Evolutionary conservation across 768 basidiomycete species (phyloP), one percentile per base, ranked within the genome.

Genomic region (Cystofilobasidium ferigula): DNA sequence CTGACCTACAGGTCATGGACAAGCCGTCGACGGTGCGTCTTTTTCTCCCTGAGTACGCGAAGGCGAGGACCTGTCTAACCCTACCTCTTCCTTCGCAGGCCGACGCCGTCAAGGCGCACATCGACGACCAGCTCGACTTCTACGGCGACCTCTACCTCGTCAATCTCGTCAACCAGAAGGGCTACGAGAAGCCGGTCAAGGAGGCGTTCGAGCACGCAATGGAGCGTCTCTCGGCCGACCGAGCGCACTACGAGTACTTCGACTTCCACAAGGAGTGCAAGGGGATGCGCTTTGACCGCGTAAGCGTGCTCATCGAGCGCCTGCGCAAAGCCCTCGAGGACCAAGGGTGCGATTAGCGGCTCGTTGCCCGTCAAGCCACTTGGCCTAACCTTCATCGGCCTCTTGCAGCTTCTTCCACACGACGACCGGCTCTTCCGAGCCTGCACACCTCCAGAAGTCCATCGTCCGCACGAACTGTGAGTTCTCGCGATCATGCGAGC

Each of bases 261-360:
- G 95, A 99, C 73, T 99, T 99, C 79, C 94, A 97, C 75, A 85
- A 82, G 67, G 92, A 98, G 76, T 97, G 93, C 80, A 87, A 84
- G 74, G 81, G 87, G 57, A 88, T 98, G 86, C 85, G 89, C 48
- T 99, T 91, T 85, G 90, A 99, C 74, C 83, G 91, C 60, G 89
- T 99, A 69, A 83, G 83, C 63, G 75, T 92, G 20, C 80, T 99
- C 43, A 82, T 93, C 48, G 88, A 90, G 69, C 79, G 81, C 61
- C 74, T 97, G 59, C 81, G 85, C 13, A 62, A 68, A 6, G 70
- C 71, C 7, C 58, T 77, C 69, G 82, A 86, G 35, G 86, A 67
- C 22, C 65, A 67, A 35, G 65, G 65, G 65, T 67, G 22, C 38
- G 59, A n/a, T n/a, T n/a, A n/a, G n/a, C n/a, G n/a, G n/a, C n/a